Base-by-base conservation (phyloP, 306 rosid genomes). In the Pachyrhizus erosus region DNA sequence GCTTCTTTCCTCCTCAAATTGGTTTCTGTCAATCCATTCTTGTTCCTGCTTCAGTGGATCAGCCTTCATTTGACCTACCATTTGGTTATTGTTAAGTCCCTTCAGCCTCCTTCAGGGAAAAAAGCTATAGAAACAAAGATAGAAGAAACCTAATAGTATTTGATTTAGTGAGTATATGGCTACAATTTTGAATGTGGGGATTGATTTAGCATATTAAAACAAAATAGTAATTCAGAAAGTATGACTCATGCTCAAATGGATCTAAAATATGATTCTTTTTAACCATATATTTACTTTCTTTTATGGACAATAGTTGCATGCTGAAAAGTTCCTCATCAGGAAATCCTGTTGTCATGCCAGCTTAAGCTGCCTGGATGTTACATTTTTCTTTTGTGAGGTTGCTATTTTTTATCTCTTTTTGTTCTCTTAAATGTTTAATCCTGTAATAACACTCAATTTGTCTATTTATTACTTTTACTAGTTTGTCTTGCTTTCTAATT, bases 281-380 rank as follows among this genome's bases (percentile, higher is more conserved):
- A 6, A 15, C 24, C 7, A 17, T 74, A 0, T 60, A 1, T 1
- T 66, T 26, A 52, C 76, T 58, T 39, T 61, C 70, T 54, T 48
- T 65, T 80, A 7, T 23, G 86, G 48, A 80, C 18, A 68, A 5
- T 17, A n/a, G 5, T 61, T 20, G 78, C 7, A 33, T 12, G 49
- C 83, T 52, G 69, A 71, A 76, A 51, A 51, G 58, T 13, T 65
- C 73, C 33, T 74, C 79, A n/a, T 80, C 80, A 5, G 85, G 87
- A 61, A 75, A 89, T 67, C 89, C 82, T n/a, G 89, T 88, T 85
- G 79, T 54, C 84, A 81, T 83, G 65, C 85, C 87, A 76, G 70
- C 88, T 39, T 87, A 85, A 75, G 43, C 83, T 67, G 79, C 29
- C 9, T 76, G 81, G 73, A 9, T 80, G 43, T 24, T 69, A 57